phyloP scores from a whole-genome alignment of 2,329 filamentous ascomycete genomes.

The Scedosporium aurantiacum region DNA sequence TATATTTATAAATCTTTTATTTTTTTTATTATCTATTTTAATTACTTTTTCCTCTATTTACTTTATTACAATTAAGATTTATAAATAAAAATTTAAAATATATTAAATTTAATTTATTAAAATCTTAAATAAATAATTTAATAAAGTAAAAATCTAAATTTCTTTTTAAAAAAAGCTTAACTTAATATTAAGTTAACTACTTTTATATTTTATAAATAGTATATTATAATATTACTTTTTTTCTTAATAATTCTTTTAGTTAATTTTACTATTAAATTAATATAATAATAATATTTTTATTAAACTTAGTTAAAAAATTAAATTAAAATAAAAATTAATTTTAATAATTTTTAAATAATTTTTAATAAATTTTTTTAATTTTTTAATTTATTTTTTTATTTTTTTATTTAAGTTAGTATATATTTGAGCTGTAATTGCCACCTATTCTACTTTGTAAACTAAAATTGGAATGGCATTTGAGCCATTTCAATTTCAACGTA shows the following conservation, averaged over 20 bases:
- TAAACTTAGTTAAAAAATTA: background rate
- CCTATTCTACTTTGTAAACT: too few relatives aligned
- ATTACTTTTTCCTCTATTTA: background rate
- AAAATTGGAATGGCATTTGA: too few relatives aligned
- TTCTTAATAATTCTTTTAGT: background rate
- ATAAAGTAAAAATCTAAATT: constrained; percentile 1
- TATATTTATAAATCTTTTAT: background rate
- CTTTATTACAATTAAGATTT: constrained; percentile 8
- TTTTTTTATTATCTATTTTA: background rate
- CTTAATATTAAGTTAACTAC: background rate
- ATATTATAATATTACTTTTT: constrained; percentile 1
- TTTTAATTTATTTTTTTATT: background rate
- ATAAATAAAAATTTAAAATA: background rate
- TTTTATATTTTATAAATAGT: background rate
- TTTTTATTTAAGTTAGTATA: background rate
- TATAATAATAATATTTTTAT: background rate
- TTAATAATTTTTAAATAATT: too few relatives aligned
- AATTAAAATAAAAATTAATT: constrained; percentile 6
- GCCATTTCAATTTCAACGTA: too few relatives aligned
- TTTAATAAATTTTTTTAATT: background rate
- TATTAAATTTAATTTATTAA: constrained; percentile 7
- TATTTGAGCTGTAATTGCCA: too few relatives aligned
- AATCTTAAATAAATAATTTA: background rate
- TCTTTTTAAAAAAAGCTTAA: background rate
- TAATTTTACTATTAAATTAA: background rate